Evolutionary conservation across 805 yeast genomes (phyloP).

Genomic region (Pichia exigua): DNA sequence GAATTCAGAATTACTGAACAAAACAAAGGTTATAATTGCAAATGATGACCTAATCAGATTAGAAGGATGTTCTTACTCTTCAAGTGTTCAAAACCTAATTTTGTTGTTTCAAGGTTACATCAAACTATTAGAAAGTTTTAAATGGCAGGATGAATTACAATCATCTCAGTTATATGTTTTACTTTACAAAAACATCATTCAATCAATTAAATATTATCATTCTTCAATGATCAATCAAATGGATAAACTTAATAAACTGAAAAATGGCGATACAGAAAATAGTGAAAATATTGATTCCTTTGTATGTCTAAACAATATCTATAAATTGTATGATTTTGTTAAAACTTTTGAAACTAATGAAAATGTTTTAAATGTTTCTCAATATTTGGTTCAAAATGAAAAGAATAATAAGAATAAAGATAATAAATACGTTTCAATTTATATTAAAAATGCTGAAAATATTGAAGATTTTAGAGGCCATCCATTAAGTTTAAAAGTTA

Average conservation of each 20-base stretch:
- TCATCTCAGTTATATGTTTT: constrained; percentile 53
- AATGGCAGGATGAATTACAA: constrained; percentile 63
- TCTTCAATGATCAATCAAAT: constrained; percentile 21
- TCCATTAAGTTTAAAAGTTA: constrained; percentile 22
- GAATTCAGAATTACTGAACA: constrained; percentile 18
- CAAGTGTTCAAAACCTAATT: constrained; percentile 22
- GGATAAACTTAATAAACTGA: neutral
- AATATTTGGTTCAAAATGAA: constrained; percentile 7
- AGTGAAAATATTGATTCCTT: constrained; percentile 16
- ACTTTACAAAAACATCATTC: constrained; percentile 56
- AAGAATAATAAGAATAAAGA: constrained; percentile 2
- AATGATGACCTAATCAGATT: constrained; percentile 47
- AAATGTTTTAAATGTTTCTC: constrained; percentile 11
- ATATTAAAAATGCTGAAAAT: constrained; percentile 23
- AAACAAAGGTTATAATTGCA: constrained; percentile 43
- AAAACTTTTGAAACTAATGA: constrained; percentile 5
- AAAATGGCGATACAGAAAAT: constrained; percentile 5
- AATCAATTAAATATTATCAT: constrained; percentile 48
- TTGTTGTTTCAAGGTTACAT: constrained; percentile 30
- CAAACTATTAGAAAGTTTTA: constrained; percentile 46
- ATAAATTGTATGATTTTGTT: constrained; percentile 15
- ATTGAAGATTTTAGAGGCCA: constrained; percentile 26
- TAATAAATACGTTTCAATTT: constrained; percentile 18
- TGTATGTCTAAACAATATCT: constrained; percentile 26
- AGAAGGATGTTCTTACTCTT: constrained; percentile 24